These are phyloP conservation scores for Fusarium sp. DNA, from an alignment of 2,329 filamentous ascomycete species.

Conservation along the genomic window DNA sequence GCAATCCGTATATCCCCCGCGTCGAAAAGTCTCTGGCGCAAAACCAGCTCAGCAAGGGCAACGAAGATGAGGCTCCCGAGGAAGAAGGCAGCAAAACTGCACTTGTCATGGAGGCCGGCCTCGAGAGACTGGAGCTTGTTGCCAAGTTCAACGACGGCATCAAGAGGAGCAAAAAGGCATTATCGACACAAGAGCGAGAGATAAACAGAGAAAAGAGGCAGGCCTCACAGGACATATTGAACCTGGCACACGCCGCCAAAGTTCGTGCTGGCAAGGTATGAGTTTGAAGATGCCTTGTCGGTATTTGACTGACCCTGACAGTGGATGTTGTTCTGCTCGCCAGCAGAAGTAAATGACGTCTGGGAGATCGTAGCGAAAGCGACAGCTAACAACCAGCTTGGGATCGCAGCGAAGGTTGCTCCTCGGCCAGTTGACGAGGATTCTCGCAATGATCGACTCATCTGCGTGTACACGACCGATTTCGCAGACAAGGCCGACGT, in stretches of 20 bases:
- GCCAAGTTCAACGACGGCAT: slow-evolving; percentile 61
- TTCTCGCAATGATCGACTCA: slow-evolving; percentile 62
- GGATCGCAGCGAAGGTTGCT: slow-evolving; percentile 77
- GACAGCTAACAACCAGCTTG: slow-evolving; percentile 75
- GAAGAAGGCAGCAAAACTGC: slow-evolving; percentile 58
- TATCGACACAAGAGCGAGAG: slow-evolving; percentile 55
- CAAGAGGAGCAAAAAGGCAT: slow-evolving; percentile 50
- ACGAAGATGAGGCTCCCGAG: slow-evolving; percentile 62
- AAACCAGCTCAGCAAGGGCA: slow-evolving; percentile 55
- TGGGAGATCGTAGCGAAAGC: slow-evolving; percentile 76
- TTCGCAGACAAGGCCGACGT: slow-evolving; percentile 77
- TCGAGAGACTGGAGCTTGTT: slow-evolving; percentile 60
- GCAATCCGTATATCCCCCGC: slow-evolving; percentile 67
- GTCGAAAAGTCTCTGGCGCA: slow-evolving; percentile 49
- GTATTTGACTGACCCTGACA: slow-evolving; percentile 53
- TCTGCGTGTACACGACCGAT: slow-evolving; percentile 83
- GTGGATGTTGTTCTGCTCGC: slow-evolving; percentile 79
- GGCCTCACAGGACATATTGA: slow-evolving; percentile 66
- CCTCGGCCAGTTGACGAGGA: slow-evolving; percentile 61
- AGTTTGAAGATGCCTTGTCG: background rate
- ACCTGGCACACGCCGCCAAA: slow-evolving; percentile 67
- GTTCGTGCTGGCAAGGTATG: slow-evolving; percentile 74
- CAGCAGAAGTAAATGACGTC: slow-evolving; percentile 65
- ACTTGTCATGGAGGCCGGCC: slow-evolving; percentile 64
- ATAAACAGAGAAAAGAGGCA: slow-evolving; percentile 62